Evolutionary conservation across 176 grass and related monocot genomes (phyloP).

Genomic region (Ensete ventricosum): DNA sequence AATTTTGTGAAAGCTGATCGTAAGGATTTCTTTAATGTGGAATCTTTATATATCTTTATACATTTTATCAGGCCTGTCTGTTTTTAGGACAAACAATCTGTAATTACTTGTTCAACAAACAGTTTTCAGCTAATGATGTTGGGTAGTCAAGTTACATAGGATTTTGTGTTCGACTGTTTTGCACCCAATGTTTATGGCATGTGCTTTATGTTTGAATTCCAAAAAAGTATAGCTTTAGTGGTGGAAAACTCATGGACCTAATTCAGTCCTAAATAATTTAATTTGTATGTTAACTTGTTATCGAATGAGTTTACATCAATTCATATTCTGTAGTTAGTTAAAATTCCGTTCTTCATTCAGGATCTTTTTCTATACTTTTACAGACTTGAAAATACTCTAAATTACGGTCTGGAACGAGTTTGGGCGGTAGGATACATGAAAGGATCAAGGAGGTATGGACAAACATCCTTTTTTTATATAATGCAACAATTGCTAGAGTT

Average conservation of each 20-base stretch:
- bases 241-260: neutral
- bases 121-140: neutral
- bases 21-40: too few species aligned
- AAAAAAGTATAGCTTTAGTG: neutral
- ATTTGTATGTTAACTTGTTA: too few species aligned
- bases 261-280: neutral
- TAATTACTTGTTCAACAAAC: too few species aligned
- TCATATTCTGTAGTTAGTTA: conserved; percentile 17
- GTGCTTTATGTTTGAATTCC: neutral
- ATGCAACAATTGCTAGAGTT: neutral
- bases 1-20: too few species aligned
- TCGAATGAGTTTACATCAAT: neutral
- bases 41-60: too few species aligned
- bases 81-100: too few species aligned
- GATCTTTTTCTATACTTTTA: conserved; percentile 19
- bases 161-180: neutral
- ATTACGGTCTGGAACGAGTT: conserved; percentile 96
- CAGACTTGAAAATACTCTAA: conserved; percentile 95
- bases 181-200: neutral
- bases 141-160: neutral
- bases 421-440: conserved; percentile 96
- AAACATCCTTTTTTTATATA: conserved; percentile 16
- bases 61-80: too few species aligned
- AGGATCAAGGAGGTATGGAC: conserved; percentile 83
- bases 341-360: neutral